These are phyloP conservation scores for Leishmania braziliensis DNA, from an alignment of 208 protist genomes.

Conservation along the genomic window DNA sequence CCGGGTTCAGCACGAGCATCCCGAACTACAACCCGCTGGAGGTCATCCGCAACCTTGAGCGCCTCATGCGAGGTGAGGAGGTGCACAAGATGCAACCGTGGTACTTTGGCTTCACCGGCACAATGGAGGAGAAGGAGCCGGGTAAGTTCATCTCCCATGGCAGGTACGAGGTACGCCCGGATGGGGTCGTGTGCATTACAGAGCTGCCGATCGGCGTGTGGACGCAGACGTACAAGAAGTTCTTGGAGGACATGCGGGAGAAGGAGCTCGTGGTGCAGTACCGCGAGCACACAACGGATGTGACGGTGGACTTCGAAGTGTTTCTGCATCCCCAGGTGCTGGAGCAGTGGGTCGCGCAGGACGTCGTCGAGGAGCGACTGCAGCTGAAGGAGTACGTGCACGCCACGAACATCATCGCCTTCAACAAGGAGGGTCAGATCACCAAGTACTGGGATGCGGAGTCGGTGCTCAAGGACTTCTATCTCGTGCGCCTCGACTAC, in stretches of 20 bases:
- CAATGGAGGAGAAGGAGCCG: conserved; percentile 81
- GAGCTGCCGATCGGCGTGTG: conserved; percentile 98
- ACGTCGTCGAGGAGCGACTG: conserved; percentile 91
- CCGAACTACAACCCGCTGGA: conserved; percentile 99
- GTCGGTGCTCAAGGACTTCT: conserved; percentile 98
- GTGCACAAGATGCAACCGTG: conserved; percentile 93
- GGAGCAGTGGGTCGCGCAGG: conserved; percentile 72
- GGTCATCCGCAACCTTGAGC: conserved; percentile 92
- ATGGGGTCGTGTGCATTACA: conserved; percentile 93
- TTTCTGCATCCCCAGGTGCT: conserved; percentile 90
- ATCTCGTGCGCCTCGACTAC: conserved; percentile 93
- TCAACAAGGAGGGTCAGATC: conserved; percentile 95
- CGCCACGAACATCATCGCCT: conserved; percentile 98
- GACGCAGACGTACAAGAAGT: conserved; percentile 96
- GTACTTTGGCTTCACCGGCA: conserved; percentile 97
- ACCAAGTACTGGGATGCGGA: conserved; percentile 93
- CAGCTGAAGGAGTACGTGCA: conserved; percentile 91
- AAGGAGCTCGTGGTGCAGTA: conserved; percentile 94
- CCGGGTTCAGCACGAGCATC: conserved; percentile 98
- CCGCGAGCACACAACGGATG: conserved; percentile 97
- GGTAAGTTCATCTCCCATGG: conserved; percentile 85
- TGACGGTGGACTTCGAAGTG: conserved; percentile 95
- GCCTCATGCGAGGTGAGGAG: conserved; percentile 86
- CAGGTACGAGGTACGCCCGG: conserved; percentile 63
- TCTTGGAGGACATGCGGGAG: conserved; percentile 93